Conservation (phyloP, 2,329 filamentous ascomycete genomes). For the Laburnicola sp. region DNA sequence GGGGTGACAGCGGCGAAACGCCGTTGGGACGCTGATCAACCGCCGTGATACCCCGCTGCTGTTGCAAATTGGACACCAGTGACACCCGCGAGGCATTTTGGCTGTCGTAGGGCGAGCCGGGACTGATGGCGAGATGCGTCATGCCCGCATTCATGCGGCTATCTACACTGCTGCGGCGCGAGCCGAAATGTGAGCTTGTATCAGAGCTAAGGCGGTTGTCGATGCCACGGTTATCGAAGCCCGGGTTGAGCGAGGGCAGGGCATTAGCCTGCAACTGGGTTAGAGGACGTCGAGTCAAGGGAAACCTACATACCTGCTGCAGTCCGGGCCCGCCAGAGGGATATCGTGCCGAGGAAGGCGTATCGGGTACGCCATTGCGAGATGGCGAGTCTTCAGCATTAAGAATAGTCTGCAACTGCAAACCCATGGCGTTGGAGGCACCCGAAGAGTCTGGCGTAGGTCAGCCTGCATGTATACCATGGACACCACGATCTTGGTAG, state of each 20-base stretch:
- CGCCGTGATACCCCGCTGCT: constrained; percentile 55
- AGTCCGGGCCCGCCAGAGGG: constrained; percentile 28
- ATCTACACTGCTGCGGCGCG: constrained; percentile 76
- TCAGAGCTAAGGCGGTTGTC: constrained; percentile 56
- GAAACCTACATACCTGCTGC: constrained; percentile 30
- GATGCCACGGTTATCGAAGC: constrained; percentile 46
- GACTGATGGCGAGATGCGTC: constrained; percentile 68
- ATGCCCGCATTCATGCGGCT: constrained; percentile 75
- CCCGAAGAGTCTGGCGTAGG: constrained; percentile 44
- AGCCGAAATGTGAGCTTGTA: constrained; percentile 52
- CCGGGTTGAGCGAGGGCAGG: constrained; percentile 62
- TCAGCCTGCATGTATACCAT: constrained; percentile 16
- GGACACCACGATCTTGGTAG: not conserved
- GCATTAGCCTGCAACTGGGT: constrained; percentile 38
- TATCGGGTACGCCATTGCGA: constrained; percentile 49
- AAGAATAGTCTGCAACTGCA: constrained; percentile 55
- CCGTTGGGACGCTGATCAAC: constrained; percentile 48
- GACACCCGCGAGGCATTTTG: constrained; percentile 77
- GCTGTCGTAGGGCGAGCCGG: constrained; percentile 71
- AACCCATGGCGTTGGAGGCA: constrained; percentile 50
- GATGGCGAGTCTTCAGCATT: constrained; percentile 56
- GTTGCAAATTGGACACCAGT: constrained; percentile 70
- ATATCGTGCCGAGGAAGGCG: constrained; percentile 45
- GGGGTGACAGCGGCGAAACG: constrained; percentile 51
- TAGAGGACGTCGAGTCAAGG: constrained; percentile 14